Base-by-base conservation (phyloP, 2,329 filamentous ascomycete species). In the Ceratocystis smalleyi region DNA sequence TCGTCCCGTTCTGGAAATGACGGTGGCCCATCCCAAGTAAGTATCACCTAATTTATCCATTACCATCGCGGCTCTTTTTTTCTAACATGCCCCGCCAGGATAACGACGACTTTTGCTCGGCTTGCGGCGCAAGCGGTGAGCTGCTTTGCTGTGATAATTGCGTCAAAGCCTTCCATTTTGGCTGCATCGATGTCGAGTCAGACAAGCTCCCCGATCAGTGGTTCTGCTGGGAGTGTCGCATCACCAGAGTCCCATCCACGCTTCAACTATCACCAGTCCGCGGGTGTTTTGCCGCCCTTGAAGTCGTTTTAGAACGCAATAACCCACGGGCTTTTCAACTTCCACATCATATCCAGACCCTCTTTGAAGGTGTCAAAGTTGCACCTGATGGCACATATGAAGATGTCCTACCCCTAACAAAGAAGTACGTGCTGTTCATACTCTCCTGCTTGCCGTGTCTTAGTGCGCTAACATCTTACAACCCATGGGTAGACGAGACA, bases 81-180 rank as follows among this genome's bases (percentile, higher is more conserved):
- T 45, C 47, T 60, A 27, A 30, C 49, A 12, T 47, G 43, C 61
- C 22, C 32, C 24, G 24, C 67, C 72, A 81, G 79, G 87, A 96
- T 68, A 95, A 95, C 74, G 89, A 94, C 73, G 92, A 97, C 73
- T 87, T 87, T 71, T 99, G 92, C 77, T 86, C 86, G 67, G 84
- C 90, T 57, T 99, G 94, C 76, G 84, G 86, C 71, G 88, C 87
- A 68, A 87, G 84, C 69, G 92, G 92, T 65, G 84, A 90, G 69
- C 82, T 99, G 68, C 81, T 97, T 68, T 96, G 91, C 76, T 99
- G 94, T 74, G 94, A 97, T 76, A 89, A 88, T 68, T 99, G 94
- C 76, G 83, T 86, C 67, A 84, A 89, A 69, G 89, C 91, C 5
- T 96, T 95, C 75, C 94, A 97, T 75, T 90, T 94, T 72, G 81